phyloP scores from a whole-genome alignment of 768 basidiomycete genomes.

The Dacryopinax primogenitus region DNA sequence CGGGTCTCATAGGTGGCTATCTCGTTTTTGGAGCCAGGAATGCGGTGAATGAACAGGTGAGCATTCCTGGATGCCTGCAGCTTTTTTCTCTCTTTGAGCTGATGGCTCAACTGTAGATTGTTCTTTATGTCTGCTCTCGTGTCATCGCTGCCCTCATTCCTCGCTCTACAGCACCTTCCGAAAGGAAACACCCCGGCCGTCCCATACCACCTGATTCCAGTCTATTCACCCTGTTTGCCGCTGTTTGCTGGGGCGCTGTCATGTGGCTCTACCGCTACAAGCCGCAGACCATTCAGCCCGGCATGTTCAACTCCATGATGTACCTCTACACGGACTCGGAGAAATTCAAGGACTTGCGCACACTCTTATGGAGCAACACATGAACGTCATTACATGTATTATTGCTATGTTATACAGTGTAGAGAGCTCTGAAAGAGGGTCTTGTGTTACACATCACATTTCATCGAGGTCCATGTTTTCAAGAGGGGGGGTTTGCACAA shows the following conservation, averaged over 20 bases:
- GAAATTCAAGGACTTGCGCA: conserved; percentile 65
- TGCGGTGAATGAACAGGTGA: conserved; percentile 83
- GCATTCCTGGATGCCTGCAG: conserved; percentile 22
- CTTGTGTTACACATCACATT: background rate
- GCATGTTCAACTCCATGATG: conserved; percentile 91
- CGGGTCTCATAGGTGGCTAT: conserved; percentile 86
- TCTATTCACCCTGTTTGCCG: conserved; percentile 78
- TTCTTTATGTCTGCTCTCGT: conserved; percentile 88
- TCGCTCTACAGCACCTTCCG: conserved; percentile 39
- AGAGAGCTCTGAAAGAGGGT: background rate
- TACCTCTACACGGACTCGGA: conserved; percentile 94
- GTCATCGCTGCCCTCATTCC: conserved; percentile 87
- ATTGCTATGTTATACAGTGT: background rate
- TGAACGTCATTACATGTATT: conserved; percentile 28
- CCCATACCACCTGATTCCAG: conserved; percentile 74
- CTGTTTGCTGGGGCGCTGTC: conserved; percentile 84
- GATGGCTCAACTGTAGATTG: conserved; percentile 49
- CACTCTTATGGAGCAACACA: conserved; percentile 84
- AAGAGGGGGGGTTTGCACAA: background rate
- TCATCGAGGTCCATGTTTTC: background rate
- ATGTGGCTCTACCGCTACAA: conserved; percentile 91
- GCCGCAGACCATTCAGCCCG: conserved; percentile 85
- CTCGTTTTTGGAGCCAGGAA: conserved; percentile 74
- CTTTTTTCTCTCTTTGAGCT: background rate
- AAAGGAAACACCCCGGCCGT: conserved; percentile 24